Evolutionary conservation across 495 filamentous ascomycete genomes (phyloP).

Genomic region (Annulohypoxylon stygium): DNA sequence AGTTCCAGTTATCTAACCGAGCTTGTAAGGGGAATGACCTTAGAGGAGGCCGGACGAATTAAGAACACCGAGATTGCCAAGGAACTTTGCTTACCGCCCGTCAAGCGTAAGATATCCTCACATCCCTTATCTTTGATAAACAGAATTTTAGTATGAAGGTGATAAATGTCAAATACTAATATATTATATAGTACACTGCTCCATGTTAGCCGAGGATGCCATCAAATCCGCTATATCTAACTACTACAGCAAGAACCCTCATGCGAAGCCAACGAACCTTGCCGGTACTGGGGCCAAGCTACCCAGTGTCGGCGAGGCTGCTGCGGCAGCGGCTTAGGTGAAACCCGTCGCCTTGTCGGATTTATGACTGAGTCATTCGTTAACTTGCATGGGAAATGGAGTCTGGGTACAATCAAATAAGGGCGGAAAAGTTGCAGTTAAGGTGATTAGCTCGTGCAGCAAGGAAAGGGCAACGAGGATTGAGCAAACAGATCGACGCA

Average conservation of each 20-base stretch:
- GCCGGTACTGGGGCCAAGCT: slow-evolving; percentile 74
- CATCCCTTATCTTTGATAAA: not conserved
- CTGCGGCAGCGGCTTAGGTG: slow-evolving; percentile 36
- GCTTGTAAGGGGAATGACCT: slow-evolving; percentile 93
- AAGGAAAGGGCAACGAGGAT: not conserved
- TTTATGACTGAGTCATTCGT: slow-evolving; percentile 26
- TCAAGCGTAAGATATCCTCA: slow-evolving; percentile 75
- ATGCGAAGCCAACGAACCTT: slow-evolving; percentile 77
- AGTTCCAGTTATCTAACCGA: slow-evolving; percentile 92
- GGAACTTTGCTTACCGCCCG: slow-evolving; percentile 93
- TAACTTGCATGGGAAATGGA: slow-evolving; percentile 37
- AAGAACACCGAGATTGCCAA: slow-evolving; percentile 98
- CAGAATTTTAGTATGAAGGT: not conserved
- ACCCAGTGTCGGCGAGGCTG: slow-evolving; percentile 49
- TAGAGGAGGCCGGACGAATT: slow-evolving; percentile 91
- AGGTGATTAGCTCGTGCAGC: not conserved
- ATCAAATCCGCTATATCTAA: slow-evolving; percentile 99
- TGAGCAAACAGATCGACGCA: not conserved
- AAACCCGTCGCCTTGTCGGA: not conserved
- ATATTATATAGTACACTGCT: slow-evolving; percentile 82
- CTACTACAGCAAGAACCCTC: slow-evolving; percentile 96
- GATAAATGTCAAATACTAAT: slow-evolving; percentile 38
- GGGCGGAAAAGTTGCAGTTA: slow-evolving; percentile 31
- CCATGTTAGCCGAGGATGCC: slow-evolving; percentile 98
- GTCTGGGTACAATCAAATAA: slow-evolving; percentile 34